Conservation (phyloP, 1,284 basidiomycete species). For the Boletus semigastroideus region DNA sequence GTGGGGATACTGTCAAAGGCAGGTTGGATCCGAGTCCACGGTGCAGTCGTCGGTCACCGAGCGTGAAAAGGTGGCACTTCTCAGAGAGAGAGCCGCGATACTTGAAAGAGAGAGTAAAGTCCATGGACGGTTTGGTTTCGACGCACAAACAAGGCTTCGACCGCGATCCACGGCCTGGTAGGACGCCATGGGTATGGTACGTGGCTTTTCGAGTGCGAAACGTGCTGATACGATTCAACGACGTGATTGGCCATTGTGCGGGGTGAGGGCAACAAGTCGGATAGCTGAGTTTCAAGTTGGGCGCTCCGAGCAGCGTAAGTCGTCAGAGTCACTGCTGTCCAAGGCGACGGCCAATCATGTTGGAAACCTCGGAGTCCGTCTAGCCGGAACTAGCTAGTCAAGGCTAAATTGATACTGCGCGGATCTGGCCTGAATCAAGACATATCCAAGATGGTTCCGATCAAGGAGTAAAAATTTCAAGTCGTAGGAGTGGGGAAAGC, state of each 20-base stretch:
- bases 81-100: no score
- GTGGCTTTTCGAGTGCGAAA: neutral
- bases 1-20: neutral
- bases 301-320: neutral
- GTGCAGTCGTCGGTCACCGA: no score
- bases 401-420: neutral
- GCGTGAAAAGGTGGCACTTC: no score
- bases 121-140: no score
- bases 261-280: neutral
- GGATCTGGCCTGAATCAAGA: neutral
- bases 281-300: neutral
- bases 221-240: neutral
- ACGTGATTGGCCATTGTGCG: neutral
- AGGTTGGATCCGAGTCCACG: no score
- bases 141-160: no score
- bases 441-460: neutral
- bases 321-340: neutral
- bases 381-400: no score
- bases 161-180: neutral
- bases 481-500: neutral
- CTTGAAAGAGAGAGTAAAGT: no score
- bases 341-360: neutral
- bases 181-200: neutral
- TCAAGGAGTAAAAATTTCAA: neutral
- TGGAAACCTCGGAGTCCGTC: neutral